Evolutionary conservation across 345 rosid species (phyloP), one percentile per base, ranked within the genome.

Genomic region (Erodium maritimum): DNA sequence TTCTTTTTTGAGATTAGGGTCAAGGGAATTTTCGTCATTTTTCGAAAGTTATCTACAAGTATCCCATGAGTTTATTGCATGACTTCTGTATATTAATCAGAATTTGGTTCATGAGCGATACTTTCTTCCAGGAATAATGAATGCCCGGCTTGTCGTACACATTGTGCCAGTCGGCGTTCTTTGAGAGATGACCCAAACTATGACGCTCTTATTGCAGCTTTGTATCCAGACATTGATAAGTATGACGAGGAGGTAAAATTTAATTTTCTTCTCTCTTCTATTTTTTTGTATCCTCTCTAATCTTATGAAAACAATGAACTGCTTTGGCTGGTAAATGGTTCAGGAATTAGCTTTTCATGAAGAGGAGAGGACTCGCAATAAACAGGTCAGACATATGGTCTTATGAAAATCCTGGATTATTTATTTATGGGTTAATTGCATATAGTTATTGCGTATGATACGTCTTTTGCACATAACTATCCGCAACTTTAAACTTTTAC

Each of bases 81-180:
- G 11, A 19, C 13, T 10, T 17, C 5, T 52, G 13, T n/a, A 23
- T 21, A 17, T 25, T 57, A 53, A 57, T 52, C 64, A 11, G 54
- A 45, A 42, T 52, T 24, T 42, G 48, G 17, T 52, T 18, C 51
- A 55, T 55, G 55, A 48, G 60, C 64, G 60, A 57, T 70, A 60
- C 55, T 71, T 23, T 68, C 55, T 19, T 74, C 69, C 70, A 88
- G 96, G 72, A 85, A 80, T 74, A 88, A 88, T 17, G 93, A 83
- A 62, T 88, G 96, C 63, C 96, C 96, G 33, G 93, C 96, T 67
- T 88, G 96, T 76, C 86, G 88, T 52, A 80, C 77, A 0, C 90
- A 78, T 71, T 85, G 96, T 63, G 90, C 93, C 54, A 83, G 88
- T 58, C 88, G 95, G 25, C 86, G 93, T 61, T 83, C 96, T 73